Percentiles rank a stretch among this genome's conserved stretches.
Evolutionary conservation across 2,329 filamentous ascomycete species (phyloP).

Genomic region (Catunica adiposa): DNA sequence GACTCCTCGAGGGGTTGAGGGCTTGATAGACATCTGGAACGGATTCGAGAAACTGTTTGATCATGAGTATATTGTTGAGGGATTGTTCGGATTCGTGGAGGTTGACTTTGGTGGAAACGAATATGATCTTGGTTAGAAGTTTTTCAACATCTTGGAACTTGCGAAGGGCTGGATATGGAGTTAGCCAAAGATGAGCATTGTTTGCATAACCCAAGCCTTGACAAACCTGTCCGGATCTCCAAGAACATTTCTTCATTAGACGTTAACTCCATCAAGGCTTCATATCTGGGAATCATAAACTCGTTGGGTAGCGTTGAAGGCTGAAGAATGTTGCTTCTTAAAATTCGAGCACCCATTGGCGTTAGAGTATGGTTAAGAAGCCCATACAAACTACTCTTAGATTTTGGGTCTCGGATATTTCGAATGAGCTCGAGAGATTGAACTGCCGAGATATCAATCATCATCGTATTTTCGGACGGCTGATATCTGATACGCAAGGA

Average conservation of each 20-base stretch:
- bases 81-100: slow-evolving; percentile 60
- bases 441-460: slow-evolving; percentile 83
- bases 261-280: slow-evolving; percentile 69
- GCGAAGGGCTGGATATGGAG: slow-evolving; percentile 2
- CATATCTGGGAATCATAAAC: slow-evolving; percentile 56
- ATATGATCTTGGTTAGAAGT: slow-evolving; percentile 46
- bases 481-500: slow-evolving; percentile 76
- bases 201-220: no score
- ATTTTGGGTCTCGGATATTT: slow-evolving; percentile 62
- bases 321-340: slow-evolving; percentile 76
- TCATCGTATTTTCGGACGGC: slow-evolving; percentile 82
- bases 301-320: slow-evolving; percentile 54
- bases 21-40: slow-evolving; percentile 53
- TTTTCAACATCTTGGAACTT: slow-evolving; percentile 65
- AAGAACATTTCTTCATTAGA: slow-evolving; percentile 74
- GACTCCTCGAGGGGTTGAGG: slow-evolving; percentile 45
- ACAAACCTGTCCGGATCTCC: slow-evolving; percentile 48
- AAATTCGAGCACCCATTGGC: slow-evolving; percentile 71
- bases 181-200: slow-evolving; percentile 4
- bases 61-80: slow-evolving; percentile 70
- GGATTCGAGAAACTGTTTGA: slow-evolving; percentile 64
- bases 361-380: slow-evolving; percentile 73
- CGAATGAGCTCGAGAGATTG: slow-evolving; percentile 78
- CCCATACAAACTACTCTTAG: slow-evolving; percentile 68
- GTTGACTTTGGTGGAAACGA: slow-evolving; percentile 50